Base-by-base conservation (phyloP, 2,329 filamentous ascomycete genomes). In the Biscogniauxia sp. region DNA sequence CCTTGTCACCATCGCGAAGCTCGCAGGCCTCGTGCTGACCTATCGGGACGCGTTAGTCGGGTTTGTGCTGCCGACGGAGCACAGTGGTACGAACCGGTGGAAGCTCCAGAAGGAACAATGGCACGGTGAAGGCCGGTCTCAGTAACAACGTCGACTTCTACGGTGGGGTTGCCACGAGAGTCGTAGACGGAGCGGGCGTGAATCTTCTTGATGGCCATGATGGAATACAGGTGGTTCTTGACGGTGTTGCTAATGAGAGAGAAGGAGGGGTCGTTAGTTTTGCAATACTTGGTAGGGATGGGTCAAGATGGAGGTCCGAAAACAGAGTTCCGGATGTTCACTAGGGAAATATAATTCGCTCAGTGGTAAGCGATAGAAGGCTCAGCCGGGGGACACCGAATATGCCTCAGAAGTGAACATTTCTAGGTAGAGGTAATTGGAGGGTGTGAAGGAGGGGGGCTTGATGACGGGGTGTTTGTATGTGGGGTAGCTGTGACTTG, bases 81-180 rank as follows among this genome's bases (percentile, higher is more conserved):
- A 63, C 58, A 59, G 62, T 63, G 55, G 55, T 58, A 84, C 88
- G 76, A 78, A 93, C 90, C 93, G 74, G 93, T 97, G 73, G 94
- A 97, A 74, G 94, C 94, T 79, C 94, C 94, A 69, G 93, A 97
- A 74, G 94, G 94, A 66, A 98, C 94, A 77, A 97, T 97, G 78
- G 94, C 93, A 76, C 94, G 93, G 88, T 97, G 93, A 67, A 98
- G 89, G 76, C 94, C 94, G 73, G 91, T 96, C 84, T 96, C 92
- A 72, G 93, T 97, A 82, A 96, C 90, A 73, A 97, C 88, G 78
- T 97, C 94, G 74, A 98, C 94, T 86, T 98, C 94, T 76, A 97
- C 94, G 77, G 95, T 99, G 75, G 95, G 95, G 89, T 99, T 99
- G 78, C 87, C 87, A 77, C 95, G 94, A 79, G 95, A 98, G 87